phyloP scores from a whole-genome alignment of 1,139 yeast genomes.

The Yamadazyma aaseri region DNA sequence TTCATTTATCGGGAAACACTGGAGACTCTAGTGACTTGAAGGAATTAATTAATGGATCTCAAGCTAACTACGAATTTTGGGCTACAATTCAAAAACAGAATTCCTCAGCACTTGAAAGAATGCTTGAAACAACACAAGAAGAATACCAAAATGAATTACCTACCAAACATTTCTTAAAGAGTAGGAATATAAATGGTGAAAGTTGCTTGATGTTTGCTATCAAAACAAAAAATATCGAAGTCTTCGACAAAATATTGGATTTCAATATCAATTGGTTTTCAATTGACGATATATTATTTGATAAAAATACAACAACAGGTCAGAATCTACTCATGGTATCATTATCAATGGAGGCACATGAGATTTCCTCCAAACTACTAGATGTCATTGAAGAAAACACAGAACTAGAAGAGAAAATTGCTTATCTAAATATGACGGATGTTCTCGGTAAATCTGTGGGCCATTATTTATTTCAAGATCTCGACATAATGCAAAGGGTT shows the following conservation, averaged over 20 bases:
- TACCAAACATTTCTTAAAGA: slow-evolving; percentile 41
- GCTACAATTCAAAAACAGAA: slow-evolving; percentile 43
- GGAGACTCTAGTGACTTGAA: slow-evolving; percentile 17
- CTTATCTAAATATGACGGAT: slow-evolving; percentile 55
- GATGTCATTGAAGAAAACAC: slow-evolving; percentile 41
- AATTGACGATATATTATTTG: slow-evolving; percentile 66
- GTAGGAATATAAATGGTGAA: slow-evolving; percentile 64
- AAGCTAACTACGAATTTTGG: slow-evolving; percentile 56
- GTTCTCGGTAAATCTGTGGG: slow-evolving; percentile 60
- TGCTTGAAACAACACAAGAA: slow-evolving; percentile 21
- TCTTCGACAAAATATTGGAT: slow-evolving; percentile 48
- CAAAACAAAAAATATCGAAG: slow-evolving; percentile 36
- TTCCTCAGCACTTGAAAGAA: slow-evolving; percentile 14
- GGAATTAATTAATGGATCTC: slow-evolving; percentile 44
- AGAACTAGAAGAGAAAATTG: slow-evolving; percentile 44
- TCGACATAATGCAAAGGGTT: slow-evolving; percentile 48
- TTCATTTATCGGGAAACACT: slow-evolving; percentile 48
- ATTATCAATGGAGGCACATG: slow-evolving; percentile 51
- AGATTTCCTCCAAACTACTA: slow-evolving; percentile 48
- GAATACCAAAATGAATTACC: slow-evolving; percentile 26
- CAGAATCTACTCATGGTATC: slow-evolving; percentile 63
- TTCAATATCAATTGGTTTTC: slow-evolving; percentile 49
- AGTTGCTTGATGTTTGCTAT: slow-evolving; percentile 61
- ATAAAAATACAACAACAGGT: slow-evolving; percentile 48
- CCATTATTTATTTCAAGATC: slow-evolving; percentile 68